Conservation (phyloP, 148 eudicot species). For the Amaranthus palmeri region DNA sequence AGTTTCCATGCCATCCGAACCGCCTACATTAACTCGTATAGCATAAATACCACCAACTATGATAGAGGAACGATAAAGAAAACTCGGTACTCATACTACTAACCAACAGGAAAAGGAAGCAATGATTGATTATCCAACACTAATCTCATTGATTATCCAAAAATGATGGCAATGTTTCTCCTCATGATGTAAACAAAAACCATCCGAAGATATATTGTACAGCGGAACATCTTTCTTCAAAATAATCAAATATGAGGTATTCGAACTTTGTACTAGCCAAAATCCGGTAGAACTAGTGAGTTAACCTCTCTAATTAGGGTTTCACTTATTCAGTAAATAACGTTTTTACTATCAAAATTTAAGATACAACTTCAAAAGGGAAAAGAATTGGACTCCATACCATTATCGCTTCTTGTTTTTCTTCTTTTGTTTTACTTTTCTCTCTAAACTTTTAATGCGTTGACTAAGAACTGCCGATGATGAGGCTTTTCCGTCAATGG, state of each 20-base stretch:
- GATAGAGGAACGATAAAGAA: too few relatives aligned
- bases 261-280: slow-evolving; percentile 5
- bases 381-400: too few relatives aligned
- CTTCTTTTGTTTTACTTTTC: slow-evolving; percentile 71
- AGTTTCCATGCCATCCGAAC: too few relatives aligned
- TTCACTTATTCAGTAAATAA: slow-evolving; percentile 1
- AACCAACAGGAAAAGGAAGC: background rate
- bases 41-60: too few relatives aligned
- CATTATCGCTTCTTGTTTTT: slow-evolving; percentile 59
- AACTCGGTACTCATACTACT: too few relatives aligned
- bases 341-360: background rate
- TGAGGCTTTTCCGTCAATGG: slow-evolving; percentile 33
- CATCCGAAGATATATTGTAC: background rate
- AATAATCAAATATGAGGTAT: background rate
- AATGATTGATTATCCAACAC: background rate
- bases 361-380: background rate
- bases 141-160: background rate
- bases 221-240: background rate
- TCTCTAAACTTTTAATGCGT: slow-evolving; percentile 62
- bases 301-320: background rate
- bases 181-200: too few relatives aligned
- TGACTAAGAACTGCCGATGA: slow-evolving; percentile 52
- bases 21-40: too few relatives aligned
- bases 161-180: background rate
- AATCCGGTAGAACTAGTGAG: background rate